phyloP scores from a whole-genome alignment of 345 rosid species.

The Murraya paniculata region DNA sequence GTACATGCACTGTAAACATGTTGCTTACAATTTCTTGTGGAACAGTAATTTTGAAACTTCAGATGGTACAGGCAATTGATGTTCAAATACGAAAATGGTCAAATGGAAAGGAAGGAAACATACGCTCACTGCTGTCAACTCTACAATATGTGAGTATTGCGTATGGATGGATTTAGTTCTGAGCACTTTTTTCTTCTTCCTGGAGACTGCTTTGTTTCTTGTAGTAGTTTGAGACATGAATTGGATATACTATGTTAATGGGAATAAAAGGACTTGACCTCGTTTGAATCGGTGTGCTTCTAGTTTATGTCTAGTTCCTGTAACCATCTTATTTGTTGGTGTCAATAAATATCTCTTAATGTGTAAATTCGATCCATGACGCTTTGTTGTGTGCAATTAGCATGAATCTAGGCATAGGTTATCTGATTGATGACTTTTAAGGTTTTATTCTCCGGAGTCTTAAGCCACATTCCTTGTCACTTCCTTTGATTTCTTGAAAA shows the following conservation, averaged over 20 bases:
- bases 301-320: too few species aligned
- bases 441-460: neutral
- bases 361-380: neutral
- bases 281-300: neutral
- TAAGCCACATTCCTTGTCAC: neutral
- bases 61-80: conserved; percentile 52
- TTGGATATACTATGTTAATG: neutral
- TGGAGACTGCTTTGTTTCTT: neutral
- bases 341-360: neutral
- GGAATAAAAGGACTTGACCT: neutral
- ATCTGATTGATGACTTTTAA: neutral
- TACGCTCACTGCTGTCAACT: conserved; percentile 89
- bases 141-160: conserved; percentile 71
- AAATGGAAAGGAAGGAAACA: conserved; percentile 76
- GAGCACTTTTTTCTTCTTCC: neutral
- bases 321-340: neutral
- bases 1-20: neutral
- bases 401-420: neutral
- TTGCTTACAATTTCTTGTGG: neutral
- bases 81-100: conserved; percentile 73
- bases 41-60: conserved; percentile 9
- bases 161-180: neutral
- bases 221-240: neutral
- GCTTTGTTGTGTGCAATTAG: neutral
- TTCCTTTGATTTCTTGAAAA: neutral